These are phyloP conservation scores for Luffa aegyptiaca DNA, from an alignment of 306 rosid genomes.

Conservation along the genomic window DNA sequence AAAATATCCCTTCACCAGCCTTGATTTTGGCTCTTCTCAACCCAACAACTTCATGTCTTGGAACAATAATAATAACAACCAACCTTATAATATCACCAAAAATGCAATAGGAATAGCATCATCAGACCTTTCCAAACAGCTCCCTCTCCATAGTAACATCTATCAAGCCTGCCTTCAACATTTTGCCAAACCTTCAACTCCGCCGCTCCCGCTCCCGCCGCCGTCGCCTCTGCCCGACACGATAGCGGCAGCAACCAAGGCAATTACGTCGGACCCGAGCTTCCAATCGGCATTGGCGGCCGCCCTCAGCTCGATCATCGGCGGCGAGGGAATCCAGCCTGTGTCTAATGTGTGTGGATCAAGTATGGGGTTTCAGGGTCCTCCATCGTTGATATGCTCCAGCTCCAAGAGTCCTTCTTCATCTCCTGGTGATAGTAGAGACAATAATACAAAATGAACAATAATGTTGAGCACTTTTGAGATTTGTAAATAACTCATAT, in stretches of 20 bases:
- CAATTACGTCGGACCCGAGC: conserved; percentile 65
- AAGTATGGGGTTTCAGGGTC: conserved; percentile 31
- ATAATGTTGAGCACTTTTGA: not conserved
- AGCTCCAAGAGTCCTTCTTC: conserved; percentile 50
- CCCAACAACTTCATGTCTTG: conserved; percentile 35
- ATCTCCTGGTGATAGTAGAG: conserved; percentile 42
- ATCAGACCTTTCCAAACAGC: conserved; percentile 30
- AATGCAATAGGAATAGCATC: conserved; percentile 19
- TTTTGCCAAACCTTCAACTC: conserved; percentile 3
- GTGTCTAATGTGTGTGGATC: conserved; percentile 27
- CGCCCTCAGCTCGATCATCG: conserved; percentile 61
- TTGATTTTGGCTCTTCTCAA: conserved; percentile 47
- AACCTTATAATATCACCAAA: not conserved
- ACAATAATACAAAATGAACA: conserved; percentile 14
- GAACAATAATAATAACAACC: conserved; percentile 20
- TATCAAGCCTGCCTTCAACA: conserved; percentile 42
- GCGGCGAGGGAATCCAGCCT: conserved; percentile 26
- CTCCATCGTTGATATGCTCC: conserved; percentile 46
- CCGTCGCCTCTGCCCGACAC: conserved; percentile 25
- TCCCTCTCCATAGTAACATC: conserved; percentile 17
- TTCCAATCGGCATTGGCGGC: conserved; percentile 84
- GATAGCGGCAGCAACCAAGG: conserved; percentile 88
- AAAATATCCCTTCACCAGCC: conserved; percentile 36
- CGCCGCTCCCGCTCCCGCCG: not conserved
- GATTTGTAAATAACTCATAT: not conserved